Conservation (phyloP, 2,329 filamentous ascomycete genomes). For the Sclerotinia nivalis region DNA sequence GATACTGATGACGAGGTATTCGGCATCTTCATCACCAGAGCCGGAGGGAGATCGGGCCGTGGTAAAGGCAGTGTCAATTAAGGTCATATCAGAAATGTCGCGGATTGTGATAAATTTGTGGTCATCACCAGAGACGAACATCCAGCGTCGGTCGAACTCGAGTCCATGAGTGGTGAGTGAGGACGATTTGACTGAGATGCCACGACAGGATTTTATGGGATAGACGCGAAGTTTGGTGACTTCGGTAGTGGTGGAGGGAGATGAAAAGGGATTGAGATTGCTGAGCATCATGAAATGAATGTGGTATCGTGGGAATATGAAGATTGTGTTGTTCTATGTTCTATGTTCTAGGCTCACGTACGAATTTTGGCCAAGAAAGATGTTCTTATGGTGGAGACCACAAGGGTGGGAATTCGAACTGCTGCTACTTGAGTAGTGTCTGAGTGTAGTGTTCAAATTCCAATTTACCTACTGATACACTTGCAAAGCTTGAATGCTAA, state of each 20-base stretch:
- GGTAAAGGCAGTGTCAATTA: constrained; percentile 46
- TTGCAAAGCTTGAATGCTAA: no score
- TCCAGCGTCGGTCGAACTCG: constrained; percentile 65
- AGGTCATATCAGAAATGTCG: constrained; percentile 60
- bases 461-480: background rate
- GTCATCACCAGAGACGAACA: constrained; percentile 57
- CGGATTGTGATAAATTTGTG: constrained; percentile 63
- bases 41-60: constrained; percentile 8
- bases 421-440: background rate
- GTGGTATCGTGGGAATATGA: background rate
- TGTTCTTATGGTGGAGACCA: background rate
- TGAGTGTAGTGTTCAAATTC: background rate
- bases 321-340: background rate
- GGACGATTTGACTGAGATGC: constrained; percentile 54
- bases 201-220: constrained; percentile 67
- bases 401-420: background rate
- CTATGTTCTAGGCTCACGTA: background rate
- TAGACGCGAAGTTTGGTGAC: constrained; percentile 53
- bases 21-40: constrained; percentile 40
- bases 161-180: constrained; percentile 57
- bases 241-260: constrained; percentile 25
- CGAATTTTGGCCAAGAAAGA: background rate
- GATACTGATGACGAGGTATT: constrained; percentile 52
- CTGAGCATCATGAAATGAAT: background rate
- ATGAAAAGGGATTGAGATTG: constrained; percentile 29